Conservation (phyloP, 495 filamentous ascomycete genomes). For the Talaromyces stipitatus region DNA sequence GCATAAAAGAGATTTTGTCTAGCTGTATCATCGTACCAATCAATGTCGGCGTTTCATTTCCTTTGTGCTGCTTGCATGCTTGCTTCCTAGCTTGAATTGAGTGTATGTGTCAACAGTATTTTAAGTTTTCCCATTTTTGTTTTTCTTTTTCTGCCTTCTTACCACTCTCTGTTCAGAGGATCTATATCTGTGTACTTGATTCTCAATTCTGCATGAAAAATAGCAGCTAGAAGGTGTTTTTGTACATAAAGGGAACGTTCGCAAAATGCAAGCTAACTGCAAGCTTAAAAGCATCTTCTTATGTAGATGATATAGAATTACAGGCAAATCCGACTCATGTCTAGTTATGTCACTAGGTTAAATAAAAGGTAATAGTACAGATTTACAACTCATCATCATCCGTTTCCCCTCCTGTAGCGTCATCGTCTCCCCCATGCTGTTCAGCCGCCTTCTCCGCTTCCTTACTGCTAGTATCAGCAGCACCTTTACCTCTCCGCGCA, state of each 20-base stretch:
- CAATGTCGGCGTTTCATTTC: constrained; percentile 19
- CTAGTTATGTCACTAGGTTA: no score
- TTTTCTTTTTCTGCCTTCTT: constrained; percentile 15
- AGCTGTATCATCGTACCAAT: constrained; percentile 11
- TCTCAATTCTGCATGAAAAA: constrained; percentile 3
- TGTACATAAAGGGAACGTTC: constrained; percentile 1
- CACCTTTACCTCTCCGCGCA: constrained; percentile 9
- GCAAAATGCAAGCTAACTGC: background rate
- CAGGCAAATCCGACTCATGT: no score
- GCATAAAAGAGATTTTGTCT: constrained; percentile 2
- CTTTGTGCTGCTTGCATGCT: constrained; percentile 23
- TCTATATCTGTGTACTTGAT: background rate
- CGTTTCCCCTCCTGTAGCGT: constrained; percentile 36
- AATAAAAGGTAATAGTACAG: background rate
- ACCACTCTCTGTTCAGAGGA: background rate
- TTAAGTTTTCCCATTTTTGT: constrained; percentile 29
- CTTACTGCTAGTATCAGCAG: background rate
- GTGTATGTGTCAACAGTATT: constrained; percentile 32
- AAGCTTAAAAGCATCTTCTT: background rate
- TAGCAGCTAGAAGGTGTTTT: constrained; percentile 1
- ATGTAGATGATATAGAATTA: no score
- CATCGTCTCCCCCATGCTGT: constrained; percentile 8
- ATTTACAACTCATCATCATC: constrained; percentile 48
- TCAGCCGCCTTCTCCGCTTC: constrained; percentile 1
- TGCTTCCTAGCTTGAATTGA: constrained; percentile 1